These are phyloP conservation scores for Aspergillus nanangensis DNA, from an alignment of 495 filamentous ascomycete species.

Conservation along the genomic window DNA sequence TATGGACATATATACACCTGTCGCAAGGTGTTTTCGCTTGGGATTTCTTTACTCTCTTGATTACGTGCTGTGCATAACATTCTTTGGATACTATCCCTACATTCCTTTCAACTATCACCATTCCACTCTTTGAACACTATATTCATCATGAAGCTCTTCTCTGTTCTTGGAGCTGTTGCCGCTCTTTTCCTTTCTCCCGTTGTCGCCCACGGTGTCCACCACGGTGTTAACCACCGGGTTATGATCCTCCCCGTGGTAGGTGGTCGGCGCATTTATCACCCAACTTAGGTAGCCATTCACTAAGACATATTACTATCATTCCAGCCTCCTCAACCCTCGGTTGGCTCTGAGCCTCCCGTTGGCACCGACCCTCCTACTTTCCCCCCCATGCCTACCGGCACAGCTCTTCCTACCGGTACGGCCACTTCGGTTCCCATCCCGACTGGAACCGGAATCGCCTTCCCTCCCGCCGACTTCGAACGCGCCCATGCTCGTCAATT, in stretches of 20 bases:
- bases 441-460: background rate
- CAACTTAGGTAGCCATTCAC: background rate
- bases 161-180: constrained; percentile 22
- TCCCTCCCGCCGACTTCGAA: constrained; percentile 10
- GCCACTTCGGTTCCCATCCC: constrained; percentile 1
- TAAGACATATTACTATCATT: background rate
- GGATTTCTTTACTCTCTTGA: background rate
- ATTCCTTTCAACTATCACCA: background rate
- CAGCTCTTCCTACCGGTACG: background rate
- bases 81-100: background rate
- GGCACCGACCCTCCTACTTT: constrained; percentile 1
- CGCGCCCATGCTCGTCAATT: constrained; percentile 29
- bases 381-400: constrained; percentile 1
- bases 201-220: constrained; percentile 11
- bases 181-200: constrained; percentile 21
- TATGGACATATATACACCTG: background rate
- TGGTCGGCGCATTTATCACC: background rate
- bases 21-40: constrained; percentile 7
- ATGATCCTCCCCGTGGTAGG: constrained; percentile 2
- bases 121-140: background rate
- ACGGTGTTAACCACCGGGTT: constrained; percentile 1
- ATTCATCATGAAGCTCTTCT: constrained; percentile 30
- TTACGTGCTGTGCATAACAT: background rate
- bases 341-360: constrained; percentile 1
- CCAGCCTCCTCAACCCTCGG: background rate